phyloP scores from a whole-genome alignment of 495 filamentous ascomycete species.

The Physcia stellaris region DNA sequence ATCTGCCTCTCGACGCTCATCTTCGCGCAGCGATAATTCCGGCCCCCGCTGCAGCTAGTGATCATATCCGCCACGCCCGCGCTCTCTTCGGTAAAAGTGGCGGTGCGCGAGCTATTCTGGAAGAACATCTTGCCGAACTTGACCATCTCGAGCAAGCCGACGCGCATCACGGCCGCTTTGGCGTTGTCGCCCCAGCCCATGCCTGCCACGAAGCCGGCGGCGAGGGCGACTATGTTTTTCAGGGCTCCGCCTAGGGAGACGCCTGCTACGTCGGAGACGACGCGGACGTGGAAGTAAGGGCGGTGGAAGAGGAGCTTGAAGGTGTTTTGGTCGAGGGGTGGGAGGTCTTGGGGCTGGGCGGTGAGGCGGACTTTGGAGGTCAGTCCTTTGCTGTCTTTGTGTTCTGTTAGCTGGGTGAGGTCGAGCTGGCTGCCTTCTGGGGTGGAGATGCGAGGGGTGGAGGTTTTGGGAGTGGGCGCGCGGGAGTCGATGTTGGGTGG shows the following conservation, averaged over 20 bases:
- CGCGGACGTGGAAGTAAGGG: constrained; percentile 91
- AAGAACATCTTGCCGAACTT: constrained; percentile 92
- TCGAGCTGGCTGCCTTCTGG: constrained; percentile 40
- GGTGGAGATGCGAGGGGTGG: constrained; percentile 31
- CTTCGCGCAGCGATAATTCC: constrained; percentile 91
- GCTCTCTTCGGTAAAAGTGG: constrained; percentile 91
- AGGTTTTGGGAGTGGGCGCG: constrained; percentile 44
- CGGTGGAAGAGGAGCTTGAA: constrained; percentile 83
- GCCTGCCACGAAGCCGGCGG: constrained; percentile 89
- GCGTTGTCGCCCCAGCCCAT: constrained; percentile 97
- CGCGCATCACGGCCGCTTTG: constrained; percentile 92
- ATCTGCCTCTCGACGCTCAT: constrained; percentile 68
- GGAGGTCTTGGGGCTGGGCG: constrained; percentile 65
- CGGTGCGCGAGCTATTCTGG: constrained; percentile 56
- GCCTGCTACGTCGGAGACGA: constrained; percentile 86
- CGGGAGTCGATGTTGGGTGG: constrained; percentile 74
- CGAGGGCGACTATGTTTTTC: constrained; percentile 94
- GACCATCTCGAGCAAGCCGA: constrained; percentile 88
- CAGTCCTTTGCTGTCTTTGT: constrained; percentile 50
- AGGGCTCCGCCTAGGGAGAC: constrained; percentile 90
- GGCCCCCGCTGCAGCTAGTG: constrained; percentile 78
- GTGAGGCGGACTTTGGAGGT: constrained; percentile 50
- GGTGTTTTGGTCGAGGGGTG: constrained; percentile 63
- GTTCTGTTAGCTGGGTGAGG: constrained; percentile 43
- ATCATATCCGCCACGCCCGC: constrained; percentile 94